phyloP scores from a whole-genome alignment of 306 rosid species.

The apple (Malus domestica) region DNA sequence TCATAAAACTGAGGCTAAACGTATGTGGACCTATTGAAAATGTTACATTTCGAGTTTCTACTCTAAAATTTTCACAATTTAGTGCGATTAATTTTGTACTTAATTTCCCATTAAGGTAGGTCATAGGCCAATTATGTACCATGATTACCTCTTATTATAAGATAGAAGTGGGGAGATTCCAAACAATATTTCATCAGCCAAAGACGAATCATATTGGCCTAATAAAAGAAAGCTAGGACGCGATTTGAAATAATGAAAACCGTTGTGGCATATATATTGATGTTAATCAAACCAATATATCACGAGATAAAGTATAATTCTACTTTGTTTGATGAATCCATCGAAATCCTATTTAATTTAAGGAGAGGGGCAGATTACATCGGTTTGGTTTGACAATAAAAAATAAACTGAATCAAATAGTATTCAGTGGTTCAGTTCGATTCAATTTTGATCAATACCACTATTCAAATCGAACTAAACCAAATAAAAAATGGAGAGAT shows the following conservation, averaged over 20 bases:
- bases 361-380: too few relatives aligned
- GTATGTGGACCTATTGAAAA: background rate
- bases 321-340: background rate
- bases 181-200: background rate
- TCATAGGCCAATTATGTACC: background rate
- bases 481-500: too few relatives aligned
- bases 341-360: too few relatives aligned
- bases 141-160: background rate
- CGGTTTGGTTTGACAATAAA: too few relatives aligned
- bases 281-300: background rate
- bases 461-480: too few relatives aligned
- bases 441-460: too few relatives aligned
- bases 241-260: background rate
- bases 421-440: too few relatives aligned
- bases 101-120: background rate
- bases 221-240: background rate
- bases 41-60: background rate
- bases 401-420: too few relatives aligned
- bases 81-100: background rate
- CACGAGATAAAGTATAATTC: background rate
- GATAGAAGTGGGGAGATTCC: background rate
- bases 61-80: background rate
- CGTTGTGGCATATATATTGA: background rate
- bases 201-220: constrained; percentile 18
- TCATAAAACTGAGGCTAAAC: too few relatives aligned